These are phyloP conservation scores for Mycena metata DNA, from an alignment of 768 basidiomycete species.

Conservation along the genomic window DNA sequence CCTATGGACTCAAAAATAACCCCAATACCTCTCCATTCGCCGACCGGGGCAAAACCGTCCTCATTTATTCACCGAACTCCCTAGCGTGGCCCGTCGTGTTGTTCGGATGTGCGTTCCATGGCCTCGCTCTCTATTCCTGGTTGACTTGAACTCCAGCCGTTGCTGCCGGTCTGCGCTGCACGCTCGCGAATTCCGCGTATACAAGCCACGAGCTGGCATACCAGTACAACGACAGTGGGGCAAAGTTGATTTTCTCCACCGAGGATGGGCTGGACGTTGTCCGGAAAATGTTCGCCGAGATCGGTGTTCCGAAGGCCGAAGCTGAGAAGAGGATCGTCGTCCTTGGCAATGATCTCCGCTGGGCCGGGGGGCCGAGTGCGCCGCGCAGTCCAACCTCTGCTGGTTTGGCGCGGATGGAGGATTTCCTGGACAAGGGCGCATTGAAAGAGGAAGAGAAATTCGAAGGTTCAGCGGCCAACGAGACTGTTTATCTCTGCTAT, in stretches of 20 bases:
- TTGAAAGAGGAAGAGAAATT: slow-evolving; percentile 69
- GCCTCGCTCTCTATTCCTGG: slow-evolving; percentile 7
- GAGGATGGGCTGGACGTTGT: slow-evolving; percentile 72
- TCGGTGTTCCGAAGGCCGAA: slow-evolving; percentile 62
- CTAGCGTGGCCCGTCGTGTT: slow-evolving; percentile 64
- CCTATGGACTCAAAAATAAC: slow-evolving; percentile 66
- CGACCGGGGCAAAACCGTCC: slow-evolving; percentile 67
- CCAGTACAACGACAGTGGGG: slow-evolving; percentile 78
- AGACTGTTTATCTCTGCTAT: slow-evolving; percentile 75
- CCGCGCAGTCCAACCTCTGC: slow-evolving; percentile 44
- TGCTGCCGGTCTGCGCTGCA: slow-evolving; percentile 77
- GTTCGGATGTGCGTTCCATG: slow-evolving; percentile 57
- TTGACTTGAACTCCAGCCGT: slow-evolving; percentile 48
- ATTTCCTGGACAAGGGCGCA: slow-evolving; percentile 65
- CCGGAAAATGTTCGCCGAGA: slow-evolving; percentile 65
- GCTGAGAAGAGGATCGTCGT: slow-evolving; percentile 70
- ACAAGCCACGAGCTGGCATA: slow-evolving; percentile 75
- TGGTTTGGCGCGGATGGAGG: slow-evolving; percentile 56
- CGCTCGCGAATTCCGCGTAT: slow-evolving; percentile 82
- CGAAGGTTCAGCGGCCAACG: slow-evolving; percentile 63
- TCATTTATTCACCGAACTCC: slow-evolving; percentile 80
- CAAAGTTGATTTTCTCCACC: slow-evolving; percentile 72
- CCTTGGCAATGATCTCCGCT: slow-evolving; percentile 61
- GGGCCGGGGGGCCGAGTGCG: slow-evolving; percentile 57
- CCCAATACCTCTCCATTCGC: slow-evolving; percentile 47